These are phyloP conservation scores for Lipomyces spencermartinsiae DNA, from an alignment of 805 yeast genomes.

Conservation along the genomic window DNA sequence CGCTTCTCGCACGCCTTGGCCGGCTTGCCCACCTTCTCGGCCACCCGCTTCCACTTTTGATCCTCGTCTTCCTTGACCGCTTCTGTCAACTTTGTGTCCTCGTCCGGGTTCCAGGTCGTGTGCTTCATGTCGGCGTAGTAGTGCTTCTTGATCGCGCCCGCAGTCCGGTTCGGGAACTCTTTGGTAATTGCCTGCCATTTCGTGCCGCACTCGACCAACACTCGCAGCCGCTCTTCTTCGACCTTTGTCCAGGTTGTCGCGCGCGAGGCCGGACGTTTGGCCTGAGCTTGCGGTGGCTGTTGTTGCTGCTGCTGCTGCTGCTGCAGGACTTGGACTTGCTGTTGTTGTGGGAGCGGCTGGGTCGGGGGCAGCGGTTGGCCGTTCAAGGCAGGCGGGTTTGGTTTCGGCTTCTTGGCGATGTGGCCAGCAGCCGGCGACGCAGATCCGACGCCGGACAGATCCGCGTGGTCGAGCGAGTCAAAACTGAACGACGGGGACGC, in stretches of 20 bases:
- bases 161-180: constrained; percentile 43
- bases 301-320: constrained; percentile 5
- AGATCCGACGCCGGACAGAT: constrained; percentile 21
- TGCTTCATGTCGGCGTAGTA: constrained; percentile 46
- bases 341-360: constrained; percentile 12
- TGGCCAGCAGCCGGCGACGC: constrained; percentile 22
- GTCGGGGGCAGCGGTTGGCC: constrained; percentile 10
- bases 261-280: constrained; percentile 23
- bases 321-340: background rate
- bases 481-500: constrained; percentile 23
- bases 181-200: constrained; percentile 42
- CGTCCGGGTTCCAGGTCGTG: constrained; percentile 41
- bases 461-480: constrained; percentile 31
- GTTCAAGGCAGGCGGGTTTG: constrained; percentile 11
- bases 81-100: constrained; percentile 39
- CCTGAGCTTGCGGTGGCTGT: constrained; percentile 12
- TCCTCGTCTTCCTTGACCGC: constrained; percentile 41
- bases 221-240: constrained; percentile 38
- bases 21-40: constrained; percentile 42
- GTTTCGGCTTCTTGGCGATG: constrained; percentile 28
- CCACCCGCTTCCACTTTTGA: constrained; percentile 40
- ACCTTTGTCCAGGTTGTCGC: constrained; percentile 37
- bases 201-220: constrained; percentile 40
- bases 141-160: constrained; percentile 45
- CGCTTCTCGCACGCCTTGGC: constrained; percentile 42